Evolutionary conservation across 2,329 filamentous ascomycete genomes (phyloP), one percentile per base, ranked within the genome.

Genomic region (Colletotrichum aenigma): DNA sequence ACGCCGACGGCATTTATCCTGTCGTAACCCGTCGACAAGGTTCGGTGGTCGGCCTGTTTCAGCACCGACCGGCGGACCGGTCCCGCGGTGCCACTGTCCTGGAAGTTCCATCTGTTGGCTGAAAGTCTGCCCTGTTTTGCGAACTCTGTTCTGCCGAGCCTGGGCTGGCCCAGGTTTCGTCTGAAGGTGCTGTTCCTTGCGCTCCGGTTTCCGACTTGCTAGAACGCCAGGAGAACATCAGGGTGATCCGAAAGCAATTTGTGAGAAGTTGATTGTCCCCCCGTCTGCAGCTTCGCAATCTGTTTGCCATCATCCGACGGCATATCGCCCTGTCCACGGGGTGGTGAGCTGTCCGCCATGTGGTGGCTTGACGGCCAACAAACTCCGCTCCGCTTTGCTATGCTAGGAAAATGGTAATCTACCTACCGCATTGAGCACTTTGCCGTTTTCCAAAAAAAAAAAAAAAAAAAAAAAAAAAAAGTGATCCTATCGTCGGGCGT

Each of bases 21-120:
- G 65, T 43, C 66, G 26, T 61, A 28, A 16, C 34, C 15, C 32
- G 24, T 68, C 64, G 70, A 73, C 73, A 73, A 73, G 73, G 73
- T 73, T 73, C 64, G 64, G 64, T 60, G 43, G 73, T 73, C 58
- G 64, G 58, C 58, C 21, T 48, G 73, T 75, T 73, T 75, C 65
- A 71, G 64, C 70, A 75, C 64, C 64, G 58, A 73, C 64, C 26
- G 48, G 62, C 43, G 73, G 70, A 65, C 64, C 70, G 58, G 73
- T 69, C 70, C 73, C 73, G 70, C 64, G 58, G 73, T 48, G 61
- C 73, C 64, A 62, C 12, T 48, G 21, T 73, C 70, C 64, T 73
- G 64, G 73, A 48, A 68, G 30, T 21, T 24, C 55, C 70, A 26
- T 66, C 69, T 67, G 16, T 28, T 55, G 16, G 21, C 24, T 65